These are phyloP conservation scores for Massarina eburnea DNA, from an alignment of 2,329 filamentous ascomycete genomes.

Conservation along the genomic window DNA sequence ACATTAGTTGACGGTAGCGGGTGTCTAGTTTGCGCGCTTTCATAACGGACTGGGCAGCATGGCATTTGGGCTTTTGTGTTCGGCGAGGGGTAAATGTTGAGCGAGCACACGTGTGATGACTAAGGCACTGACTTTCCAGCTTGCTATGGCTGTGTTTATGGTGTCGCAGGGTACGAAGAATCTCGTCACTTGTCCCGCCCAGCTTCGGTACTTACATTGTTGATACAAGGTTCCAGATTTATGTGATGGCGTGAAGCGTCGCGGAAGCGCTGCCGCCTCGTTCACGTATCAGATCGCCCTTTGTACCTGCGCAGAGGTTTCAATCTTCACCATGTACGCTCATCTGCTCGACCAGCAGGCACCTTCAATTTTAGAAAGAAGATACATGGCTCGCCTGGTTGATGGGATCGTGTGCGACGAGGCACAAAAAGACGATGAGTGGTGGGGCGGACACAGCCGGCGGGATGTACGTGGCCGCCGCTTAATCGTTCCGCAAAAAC, in stretches of 20 bases:
- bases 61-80: conserved; percentile 24
- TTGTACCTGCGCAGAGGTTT: neutral
- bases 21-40: conserved; percentile 17
- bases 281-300: neutral
- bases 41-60: conserved; percentile 40
- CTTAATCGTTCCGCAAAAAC: conserved; percentile 22
- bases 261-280: neutral
- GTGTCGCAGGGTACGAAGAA: neutral
- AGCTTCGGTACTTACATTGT: neutral
- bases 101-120: no score
- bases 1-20: conserved; percentile 16
- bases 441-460: conserved; percentile 8
- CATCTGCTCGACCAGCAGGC: neutral
- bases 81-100: conserved; percentile 2
- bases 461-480: conserved; percentile 25
- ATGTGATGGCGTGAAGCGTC: neutral
- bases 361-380: neutral
- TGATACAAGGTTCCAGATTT: no score
- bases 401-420: neutral
- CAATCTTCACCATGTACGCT: neutral
- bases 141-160: neutral
- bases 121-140: no score
- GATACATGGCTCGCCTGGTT: neutral
- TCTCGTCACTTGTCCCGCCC: neutral
- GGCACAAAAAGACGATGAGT: neutral